Evolutionary conservation across 495 filamentous ascomycete species (phyloP).

Genomic region (Penicillium egyptiacum): DNA sequence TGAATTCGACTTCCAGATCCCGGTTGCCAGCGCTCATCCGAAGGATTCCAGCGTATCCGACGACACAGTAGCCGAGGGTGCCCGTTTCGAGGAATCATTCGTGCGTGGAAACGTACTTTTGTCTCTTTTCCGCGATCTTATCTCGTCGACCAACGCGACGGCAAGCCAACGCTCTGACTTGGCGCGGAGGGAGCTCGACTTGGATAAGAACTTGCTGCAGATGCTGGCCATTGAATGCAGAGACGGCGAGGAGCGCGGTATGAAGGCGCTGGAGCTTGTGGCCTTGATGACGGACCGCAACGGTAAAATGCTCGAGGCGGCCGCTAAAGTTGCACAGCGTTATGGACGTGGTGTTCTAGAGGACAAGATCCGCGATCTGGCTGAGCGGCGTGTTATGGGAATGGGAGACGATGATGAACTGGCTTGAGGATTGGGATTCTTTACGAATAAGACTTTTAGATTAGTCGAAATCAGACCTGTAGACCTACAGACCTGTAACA

Average conservation of each 20-base stretch:
- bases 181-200: slow-evolving; percentile 67
- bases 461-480: neutral
- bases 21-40: slow-evolving; percentile 57
- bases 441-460: neutral
- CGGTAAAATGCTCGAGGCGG: slow-evolving; percentile 83
- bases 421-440: slow-evolving; percentile 25
- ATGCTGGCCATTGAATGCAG: slow-evolving; percentile 87
- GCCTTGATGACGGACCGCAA: slow-evolving; percentile 72
- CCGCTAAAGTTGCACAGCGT: slow-evolving; percentile 76
- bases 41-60: slow-evolving; percentile 40
- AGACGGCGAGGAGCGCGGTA: slow-evolving; percentile 86
- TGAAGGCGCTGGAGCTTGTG: slow-evolving; percentile 89
- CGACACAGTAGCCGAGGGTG: slow-evolving; percentile 39
- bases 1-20: slow-evolving; percentile 91
- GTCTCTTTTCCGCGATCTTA: slow-evolving; percentile 68
- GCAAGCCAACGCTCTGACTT: slow-evolving; percentile 65
- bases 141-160: slow-evolving; percentile 59
- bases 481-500: neutral
- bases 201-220: slow-evolving; percentile 87
- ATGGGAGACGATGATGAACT: slow-evolving; percentile 56
- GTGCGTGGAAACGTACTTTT: slow-evolving; percentile 71
- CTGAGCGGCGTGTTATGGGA: slow-evolving; percentile 60
- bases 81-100: slow-evolving; percentile 70
- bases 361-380: slow-evolving; percentile 83
- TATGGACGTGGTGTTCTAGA: slow-evolving; percentile 74